Conservation (phyloP, 192 early-diverging fungal genomes). For the Coemansia sp. region DNA sequence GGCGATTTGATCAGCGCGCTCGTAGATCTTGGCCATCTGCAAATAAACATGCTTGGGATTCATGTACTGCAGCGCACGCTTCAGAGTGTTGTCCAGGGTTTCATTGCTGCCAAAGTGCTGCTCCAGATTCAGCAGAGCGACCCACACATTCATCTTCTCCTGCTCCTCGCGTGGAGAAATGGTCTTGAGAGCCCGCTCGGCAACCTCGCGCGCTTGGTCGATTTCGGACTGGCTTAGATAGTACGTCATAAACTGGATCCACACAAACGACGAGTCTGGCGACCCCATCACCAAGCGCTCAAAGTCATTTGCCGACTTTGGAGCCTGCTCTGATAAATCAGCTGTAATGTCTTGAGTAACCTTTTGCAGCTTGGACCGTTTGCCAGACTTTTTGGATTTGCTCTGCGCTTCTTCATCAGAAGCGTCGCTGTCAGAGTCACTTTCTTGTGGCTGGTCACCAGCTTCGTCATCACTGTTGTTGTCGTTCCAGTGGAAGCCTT, state of each 20-base stretch:
- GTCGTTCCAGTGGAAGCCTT: conserved; percentile 56
- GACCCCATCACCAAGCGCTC: conserved; percentile 91
- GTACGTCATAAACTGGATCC: conserved; percentile 99
- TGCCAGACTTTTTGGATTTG: conserved; percentile 23
- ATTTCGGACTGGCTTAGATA: conserved; percentile 92
- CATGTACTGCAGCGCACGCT: conserved; percentile 78
- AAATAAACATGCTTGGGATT: conserved; percentile 89
- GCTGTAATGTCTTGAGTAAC: conserved; percentile 68
- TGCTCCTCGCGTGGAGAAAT: conserved; percentile 90
- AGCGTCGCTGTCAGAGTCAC: conserved; percentile 44
- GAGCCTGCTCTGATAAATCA: conserved; percentile 64
- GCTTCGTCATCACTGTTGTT: conserved; percentile 38
- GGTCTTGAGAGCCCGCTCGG: conserved; percentile 89
- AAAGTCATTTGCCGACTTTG: conserved; percentile 79
- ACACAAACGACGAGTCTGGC: conserved; percentile 94
- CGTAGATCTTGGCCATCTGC: conserved; percentile 87
- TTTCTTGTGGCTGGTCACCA: background rate
- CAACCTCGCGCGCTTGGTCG: conserved; percentile 87
- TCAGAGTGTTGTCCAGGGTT: conserved; percentile 76
- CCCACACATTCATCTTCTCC: conserved; percentile 98
- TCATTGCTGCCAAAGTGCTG: conserved; percentile 88
- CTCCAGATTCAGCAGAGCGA: conserved; percentile 93
- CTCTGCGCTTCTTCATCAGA: conserved; percentile 55
- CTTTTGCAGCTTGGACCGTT: conserved; percentile 62
- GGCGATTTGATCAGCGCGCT: conserved; percentile 71